phyloP scores from a whole-genome alignment of 1,284 basidiomycete species.

The Coniferiporia sulphurascens region DNA sequence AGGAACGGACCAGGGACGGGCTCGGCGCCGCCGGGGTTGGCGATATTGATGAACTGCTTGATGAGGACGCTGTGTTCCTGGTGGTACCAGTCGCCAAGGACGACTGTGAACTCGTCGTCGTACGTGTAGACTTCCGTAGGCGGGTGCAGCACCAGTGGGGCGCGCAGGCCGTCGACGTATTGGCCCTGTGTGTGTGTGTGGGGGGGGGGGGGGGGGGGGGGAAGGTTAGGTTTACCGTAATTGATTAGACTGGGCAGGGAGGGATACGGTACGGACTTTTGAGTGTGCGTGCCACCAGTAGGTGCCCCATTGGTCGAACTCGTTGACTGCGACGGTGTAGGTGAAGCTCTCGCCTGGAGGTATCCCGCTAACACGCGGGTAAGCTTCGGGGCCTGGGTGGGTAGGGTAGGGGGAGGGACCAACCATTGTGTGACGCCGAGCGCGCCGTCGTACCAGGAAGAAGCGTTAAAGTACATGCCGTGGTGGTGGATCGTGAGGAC shows the following conservation, averaged over 20 bases:
- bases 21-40: slow-evolving; percentile 81
- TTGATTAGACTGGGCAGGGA: slow-evolving; percentile 13
- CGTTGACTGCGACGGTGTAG: slow-evolving; percentile 76
- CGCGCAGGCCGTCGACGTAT: slow-evolving; percentile 83
- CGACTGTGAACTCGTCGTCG: slow-evolving; percentile 88
- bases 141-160: slow-evolving; percentile 74
- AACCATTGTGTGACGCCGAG: slow-evolving; percentile 79
- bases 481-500: slow-evolving; percentile 77
- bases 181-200: slow-evolving; percentile 57
- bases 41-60: slow-evolving; percentile 67
- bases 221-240: background rate
- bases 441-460: slow-evolving; percentile 88
- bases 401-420: slow-evolving; percentile 13
- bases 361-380: slow-evolving; percentile 57
- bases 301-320: slow-evolving; percentile 74
- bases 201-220: slow-evolving; percentile 15
- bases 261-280: slow-evolving; percentile 33
- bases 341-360: slow-evolving; percentile 71
- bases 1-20: slow-evolving; percentile 66
- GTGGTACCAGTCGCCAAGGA: slow-evolving; percentile 87
- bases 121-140: slow-evolving; percentile 61
- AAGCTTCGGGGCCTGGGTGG: background rate
- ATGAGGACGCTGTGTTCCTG: slow-evolving; percentile 62
- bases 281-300: slow-evolving; percentile 86
- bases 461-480: slow-evolving; percentile 89